Conservation (phyloP, 225 moss, liverwort and hornwort species). For the Sphagnum contortum region DNA sequence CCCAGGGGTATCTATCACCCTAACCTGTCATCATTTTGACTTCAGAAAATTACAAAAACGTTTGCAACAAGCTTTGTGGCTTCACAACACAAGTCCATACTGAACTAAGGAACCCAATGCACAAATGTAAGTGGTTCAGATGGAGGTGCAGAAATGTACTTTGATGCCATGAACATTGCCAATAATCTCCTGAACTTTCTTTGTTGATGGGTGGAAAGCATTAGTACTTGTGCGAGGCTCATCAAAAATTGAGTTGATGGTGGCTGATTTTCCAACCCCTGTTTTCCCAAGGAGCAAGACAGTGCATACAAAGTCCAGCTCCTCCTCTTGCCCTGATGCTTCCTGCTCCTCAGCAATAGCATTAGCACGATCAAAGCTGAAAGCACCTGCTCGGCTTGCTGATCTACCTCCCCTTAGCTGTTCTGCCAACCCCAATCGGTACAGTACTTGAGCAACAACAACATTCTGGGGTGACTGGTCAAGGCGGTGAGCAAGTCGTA, state of each 20-base stretch:
- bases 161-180: conserved; percentile 88
- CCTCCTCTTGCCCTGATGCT: conserved; percentile 63
- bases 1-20: conserved; percentile 61
- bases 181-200: conserved; percentile 73
- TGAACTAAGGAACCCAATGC: neutral
- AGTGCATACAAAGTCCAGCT: conserved; percentile 84
- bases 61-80: neutral
- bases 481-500: conserved; percentile 75
- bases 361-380: conserved; percentile 80
- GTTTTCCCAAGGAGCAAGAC: conserved; percentile 92
- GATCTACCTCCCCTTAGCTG: conserved; percentile 70
- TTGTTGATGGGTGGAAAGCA: conserved; percentile 73
- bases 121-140: neutral
- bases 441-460: conserved; percentile 86
- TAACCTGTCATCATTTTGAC: conserved; percentile 10
- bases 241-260: conserved; percentile 95
- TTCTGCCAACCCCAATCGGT: conserved; percentile 84
- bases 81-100: neutral
- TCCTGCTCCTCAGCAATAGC: conserved; percentile 77
- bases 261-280: conserved; percentile 91
- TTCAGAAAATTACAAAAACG: neutral
- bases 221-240: conserved; percentile 68
- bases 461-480: conserved; percentile 84
- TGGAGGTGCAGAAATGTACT: conserved; percentile 5
- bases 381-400: conserved; percentile 40